phyloP scores from a whole-genome alignment of 495 filamentous ascomycete species.

The Daldinia caldariorum region DNA sequence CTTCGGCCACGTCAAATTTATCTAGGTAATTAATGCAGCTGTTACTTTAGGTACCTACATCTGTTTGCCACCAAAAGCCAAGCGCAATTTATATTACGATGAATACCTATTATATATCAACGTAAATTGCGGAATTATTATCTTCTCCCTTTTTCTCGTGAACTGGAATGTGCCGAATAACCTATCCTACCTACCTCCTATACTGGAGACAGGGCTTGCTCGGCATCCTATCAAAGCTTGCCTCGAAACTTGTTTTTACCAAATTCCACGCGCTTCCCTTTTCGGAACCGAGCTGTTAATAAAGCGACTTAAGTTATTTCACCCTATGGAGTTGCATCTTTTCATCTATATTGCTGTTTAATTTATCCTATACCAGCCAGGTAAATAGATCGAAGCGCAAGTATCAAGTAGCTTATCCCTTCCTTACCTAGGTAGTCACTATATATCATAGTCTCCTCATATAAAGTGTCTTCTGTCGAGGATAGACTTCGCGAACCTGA shows the following conservation, averaged over 20 bases:
- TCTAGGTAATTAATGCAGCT: constrained; percentile 29
- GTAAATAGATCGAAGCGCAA: too few relatives aligned
- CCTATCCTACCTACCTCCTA: too few relatives aligned
- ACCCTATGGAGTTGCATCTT: too few relatives aligned
- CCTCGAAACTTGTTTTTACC: neutral
- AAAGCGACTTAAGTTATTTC: neutral
- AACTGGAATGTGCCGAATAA: neutral
- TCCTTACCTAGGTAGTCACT: too few relatives aligned
- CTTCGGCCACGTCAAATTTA: constrained; percentile 46
- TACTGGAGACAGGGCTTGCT: neutral
- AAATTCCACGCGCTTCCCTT: neutral
- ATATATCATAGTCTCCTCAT: neutral
- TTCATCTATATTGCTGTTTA: too few relatives aligned
- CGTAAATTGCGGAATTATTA: neutral
- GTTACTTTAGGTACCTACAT: neutral
- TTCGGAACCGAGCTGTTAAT: neutral
- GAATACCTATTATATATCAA: neutral
- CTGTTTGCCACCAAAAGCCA: neutral
- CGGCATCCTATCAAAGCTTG: neutral
- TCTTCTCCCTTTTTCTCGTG: neutral
- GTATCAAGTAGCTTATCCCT: too few relatives aligned
- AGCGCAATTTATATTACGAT: neutral
- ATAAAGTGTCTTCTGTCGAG: neutral
- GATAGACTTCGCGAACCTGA: neutral
- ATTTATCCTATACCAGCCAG: too few relatives aligned